A percentile compares a stretch with the other conserved stretches of the same genome.
These are phyloP conservation scores for Schizophyllum commune DNA, from an alignment of 1,284 basidiomycete genomes.

Conservation along the genomic window DNA sequence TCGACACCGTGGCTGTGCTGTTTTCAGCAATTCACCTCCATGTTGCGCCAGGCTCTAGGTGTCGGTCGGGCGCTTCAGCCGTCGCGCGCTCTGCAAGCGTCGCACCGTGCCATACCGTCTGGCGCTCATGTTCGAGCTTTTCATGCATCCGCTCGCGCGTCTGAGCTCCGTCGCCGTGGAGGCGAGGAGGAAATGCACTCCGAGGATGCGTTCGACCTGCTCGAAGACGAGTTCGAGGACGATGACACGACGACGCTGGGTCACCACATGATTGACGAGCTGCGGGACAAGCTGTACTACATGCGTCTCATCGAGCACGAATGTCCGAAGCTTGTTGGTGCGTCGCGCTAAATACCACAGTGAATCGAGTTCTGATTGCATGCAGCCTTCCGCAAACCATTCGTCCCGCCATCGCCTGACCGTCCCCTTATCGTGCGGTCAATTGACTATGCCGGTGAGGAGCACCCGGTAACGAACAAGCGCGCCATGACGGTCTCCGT, in stretches of 20 bases:
- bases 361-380: neutral
- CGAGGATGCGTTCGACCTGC: constrained; percentile 29
- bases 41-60: neutral
- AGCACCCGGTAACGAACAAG: constrained; percentile 64
- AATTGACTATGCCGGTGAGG: constrained; percentile 68
- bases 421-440: constrained; percentile 65
- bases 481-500: constrained; percentile 68
- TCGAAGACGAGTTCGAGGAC: constrained; percentile 37
- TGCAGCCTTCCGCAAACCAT: constrained; percentile 70
- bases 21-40: neutral
- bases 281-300: constrained; percentile 65
- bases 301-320: constrained; percentile 80
- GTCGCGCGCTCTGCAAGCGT: neutral
- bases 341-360: constrained; percentile 20
- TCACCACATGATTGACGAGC: constrained; percentile 61
- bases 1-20: neutral
- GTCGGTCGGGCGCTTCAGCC: neutral
- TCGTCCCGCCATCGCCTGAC: constrained; percentile 52
- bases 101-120: neutral
- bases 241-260: constrained; percentile 62
- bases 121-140: constrained; percentile 11
- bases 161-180: constrained; percentile 24
- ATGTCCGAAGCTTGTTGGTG: constrained; percentile 75
- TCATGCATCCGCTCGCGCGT: constrained; percentile 21
- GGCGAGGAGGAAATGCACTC: constrained; percentile 28